These are phyloP conservation scores for Myriosclerotinia scirpicola DNA, from an alignment of 2,329 filamentous ascomycete species.

Conservation along the genomic window DNA sequence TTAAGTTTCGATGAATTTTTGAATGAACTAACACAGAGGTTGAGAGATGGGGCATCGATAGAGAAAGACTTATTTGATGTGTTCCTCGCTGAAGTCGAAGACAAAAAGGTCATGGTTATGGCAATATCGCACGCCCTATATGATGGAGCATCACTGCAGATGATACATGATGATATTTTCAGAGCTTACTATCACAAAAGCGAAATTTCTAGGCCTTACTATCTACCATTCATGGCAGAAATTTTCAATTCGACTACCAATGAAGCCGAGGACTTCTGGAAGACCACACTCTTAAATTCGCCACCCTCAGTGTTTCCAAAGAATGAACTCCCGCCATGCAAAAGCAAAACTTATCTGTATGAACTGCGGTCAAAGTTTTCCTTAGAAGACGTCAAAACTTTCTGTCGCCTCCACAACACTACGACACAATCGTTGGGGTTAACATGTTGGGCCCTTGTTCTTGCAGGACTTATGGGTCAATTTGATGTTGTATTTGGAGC, in stretches of 20 bases:
- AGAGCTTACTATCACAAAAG: conserved; percentile 56
- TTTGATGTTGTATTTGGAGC: conserved; percentile 81
- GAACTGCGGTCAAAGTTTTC: conserved; percentile 49
- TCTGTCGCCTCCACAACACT: conserved; percentile 67
- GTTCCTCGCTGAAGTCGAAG: conserved; percentile 49
- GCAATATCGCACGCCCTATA: conserved; percentile 87
- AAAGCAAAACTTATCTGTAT: conserved; percentile 42
- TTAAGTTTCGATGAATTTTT: conserved; percentile 41
- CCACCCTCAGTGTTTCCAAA: conserved; percentile 45
- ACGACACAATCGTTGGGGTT: conserved; percentile 76
- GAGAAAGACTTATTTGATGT: conserved; percentile 40
- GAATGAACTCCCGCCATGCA: conserved; percentile 28
- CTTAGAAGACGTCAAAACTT: conserved; percentile 48
- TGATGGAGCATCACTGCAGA: conserved; percentile 78
- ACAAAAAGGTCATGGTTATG: conserved; percentile 52
- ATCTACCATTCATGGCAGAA: conserved; percentile 55
- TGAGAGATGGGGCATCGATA: conserved; percentile 43
- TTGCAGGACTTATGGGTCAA: conserved; percentile 61
- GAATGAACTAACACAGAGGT: conserved; percentile 44
- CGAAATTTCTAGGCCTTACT: conserved; percentile 46
- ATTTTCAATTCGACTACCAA: conserved; percentile 43
- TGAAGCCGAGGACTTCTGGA: conserved; percentile 67
- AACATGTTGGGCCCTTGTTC: conserved; percentile 70
- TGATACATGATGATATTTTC: conserved; percentile 71
- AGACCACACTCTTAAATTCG: conserved; percentile 59